phyloP scores from a whole-genome alignment of 2,329 filamentous ascomycete species.

The Pseudogymnoascus pannorum region DNA sequence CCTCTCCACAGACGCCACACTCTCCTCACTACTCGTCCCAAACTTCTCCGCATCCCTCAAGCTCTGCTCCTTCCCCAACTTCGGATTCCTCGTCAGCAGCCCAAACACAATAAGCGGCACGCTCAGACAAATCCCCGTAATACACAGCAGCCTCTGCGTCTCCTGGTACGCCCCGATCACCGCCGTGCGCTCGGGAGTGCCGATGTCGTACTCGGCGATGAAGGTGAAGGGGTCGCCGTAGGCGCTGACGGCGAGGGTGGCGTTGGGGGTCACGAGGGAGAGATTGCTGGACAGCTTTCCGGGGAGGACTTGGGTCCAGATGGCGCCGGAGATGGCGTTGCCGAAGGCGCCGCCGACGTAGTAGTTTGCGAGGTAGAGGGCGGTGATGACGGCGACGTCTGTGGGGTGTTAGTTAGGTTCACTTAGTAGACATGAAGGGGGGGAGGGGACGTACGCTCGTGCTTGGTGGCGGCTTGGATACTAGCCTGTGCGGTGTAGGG shows the following conservation, averaged over 20 bases:
- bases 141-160: constrained; percentile 41
- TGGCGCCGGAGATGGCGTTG: constrained; percentile 51
- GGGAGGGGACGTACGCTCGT: constrained; percentile 31
- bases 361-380: constrained; percentile 55
- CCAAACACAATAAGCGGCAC: constrained; percentile 40
- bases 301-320: constrained; percentile 54
- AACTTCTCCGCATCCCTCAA: constrained; percentile 12
- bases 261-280: constrained; percentile 28
- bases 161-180: constrained; percentile 31
- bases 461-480: constrained; percentile 43
- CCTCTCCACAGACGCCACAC: background rate
- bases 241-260: constrained; percentile 30
- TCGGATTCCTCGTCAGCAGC: constrained; percentile 38
- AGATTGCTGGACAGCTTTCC: constrained; percentile 32
- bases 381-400: constrained; percentile 56
- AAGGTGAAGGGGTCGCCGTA: constrained; percentile 33
- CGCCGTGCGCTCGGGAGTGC: constrained; percentile 30
- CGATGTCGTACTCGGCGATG: constrained; percentile 33
- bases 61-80: constrained; percentile 23
- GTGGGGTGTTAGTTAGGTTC: constrained; percentile 9
- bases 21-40: background rate
- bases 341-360: constrained; percentile 39
- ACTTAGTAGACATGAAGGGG: background rate
- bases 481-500: constrained; percentile 39
- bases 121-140: constrained; percentile 42